Evolutionary conservation across 805 yeast genomes (phyloP), one percentile per base, ranked within the genome.

Genomic region (Metschnikowia orientalis): DNA sequence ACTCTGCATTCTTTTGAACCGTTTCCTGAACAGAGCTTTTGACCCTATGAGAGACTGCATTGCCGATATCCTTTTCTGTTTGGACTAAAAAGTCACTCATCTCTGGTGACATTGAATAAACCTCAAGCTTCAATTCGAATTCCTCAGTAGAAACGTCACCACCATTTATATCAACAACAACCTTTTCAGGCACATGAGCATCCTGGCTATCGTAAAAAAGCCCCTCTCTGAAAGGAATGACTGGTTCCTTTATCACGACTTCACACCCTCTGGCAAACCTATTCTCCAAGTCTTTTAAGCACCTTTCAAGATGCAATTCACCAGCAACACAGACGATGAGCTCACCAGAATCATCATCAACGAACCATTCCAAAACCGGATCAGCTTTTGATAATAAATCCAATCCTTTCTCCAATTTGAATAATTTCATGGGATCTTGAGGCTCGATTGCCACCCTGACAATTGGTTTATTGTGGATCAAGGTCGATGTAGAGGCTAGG

Each of bases 361-460:
- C 68, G 49, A 75, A 82, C 36, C 89, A 81, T 47, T 86, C 87
- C 13, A 89, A 94, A 48, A 95, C 90, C 1, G 99, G 97, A 58
- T 92, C 99, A 1, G 97, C 90, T 45, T 79, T 81, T 34, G 89
- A 79, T 24, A 92, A 66, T 37, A 86, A 61, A 44, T 77, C 78
- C 38, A 92, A 66, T 0, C 98, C 99, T 18, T 69, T 68, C 31
- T 79, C 95, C 26, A 92, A 65, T 47, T 74, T 75, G 28, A 74
- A 79, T 70, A 88, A 74, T 46, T 87, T 79, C 30, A 81, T 71
- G 7, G 95, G 95, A 47, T 87, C 83, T 4, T 75, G 81, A 1
- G 99, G 96, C 54, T 92, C 99, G n/a, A 92, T 66, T 0, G 98
- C 97, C 19, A 92, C 95, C 44, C 88, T 77, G 46, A 92, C 86